Conservation (phyloP, 2,329 filamentous ascomycete genomes). For the Lecanoromycetidae sp. region DNA sequence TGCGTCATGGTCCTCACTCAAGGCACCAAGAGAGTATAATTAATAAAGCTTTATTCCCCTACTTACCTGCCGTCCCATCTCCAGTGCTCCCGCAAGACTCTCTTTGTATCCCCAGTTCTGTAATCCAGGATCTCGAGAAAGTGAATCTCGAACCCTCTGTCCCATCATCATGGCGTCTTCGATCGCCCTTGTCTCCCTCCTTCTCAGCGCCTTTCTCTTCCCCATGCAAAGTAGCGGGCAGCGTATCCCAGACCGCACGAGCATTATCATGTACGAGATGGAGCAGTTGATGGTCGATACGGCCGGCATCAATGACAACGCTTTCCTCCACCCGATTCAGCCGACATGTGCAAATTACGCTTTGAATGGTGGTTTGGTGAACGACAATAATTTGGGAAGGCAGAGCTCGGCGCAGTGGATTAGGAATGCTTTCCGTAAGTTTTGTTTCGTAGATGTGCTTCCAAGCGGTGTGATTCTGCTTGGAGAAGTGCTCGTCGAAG, state of each 20-base stretch:
- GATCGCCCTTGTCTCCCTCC: no score
- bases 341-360: slow-evolving; percentile 3
- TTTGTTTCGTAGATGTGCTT: not conserved
- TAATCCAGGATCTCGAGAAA: no score
- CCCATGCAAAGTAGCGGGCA: not conserved
- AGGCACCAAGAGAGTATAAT: no score
- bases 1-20: no score
- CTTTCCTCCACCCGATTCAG: not conserved
- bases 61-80: no score
- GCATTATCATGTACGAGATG: not conserved
- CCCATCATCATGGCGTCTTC: no score
- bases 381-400: slow-evolving; percentile 5
- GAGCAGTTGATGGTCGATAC: not conserved
- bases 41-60: no score
- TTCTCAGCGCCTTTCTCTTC: no score
- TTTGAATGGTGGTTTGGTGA: not conserved
- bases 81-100: no score
- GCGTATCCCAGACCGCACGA: not conserved
- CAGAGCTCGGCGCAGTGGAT: slow-evolving; percentile 24
- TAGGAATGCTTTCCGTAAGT: slow-evolving; percentile 24
- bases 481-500: not conserved
- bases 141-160: no score
- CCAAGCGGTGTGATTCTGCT: not conserved
- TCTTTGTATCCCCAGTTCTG: no score
- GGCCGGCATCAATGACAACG: not conserved